phyloP scores from a whole-genome alignment of 2,329 filamentous ascomycete genomes.

The Colletotrichum sp. region DNA sequence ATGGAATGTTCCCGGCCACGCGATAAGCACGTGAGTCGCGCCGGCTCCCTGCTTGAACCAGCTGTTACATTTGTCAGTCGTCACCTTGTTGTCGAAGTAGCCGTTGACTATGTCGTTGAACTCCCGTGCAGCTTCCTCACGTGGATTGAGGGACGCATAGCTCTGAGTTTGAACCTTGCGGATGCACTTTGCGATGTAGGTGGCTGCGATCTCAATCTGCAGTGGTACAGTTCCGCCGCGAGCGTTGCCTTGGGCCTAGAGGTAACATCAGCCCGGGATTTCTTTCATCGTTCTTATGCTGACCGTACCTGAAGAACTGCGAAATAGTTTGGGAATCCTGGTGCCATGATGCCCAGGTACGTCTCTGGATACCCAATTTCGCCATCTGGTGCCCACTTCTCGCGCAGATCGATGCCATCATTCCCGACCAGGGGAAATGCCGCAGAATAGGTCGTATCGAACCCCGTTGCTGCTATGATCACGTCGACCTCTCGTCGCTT shows the following conservation, averaged over 20 bases:
- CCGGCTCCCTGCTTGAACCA: slow-evolving; percentile 22
- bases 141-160: not conserved
- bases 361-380: not conserved
- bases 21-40: not conserved
- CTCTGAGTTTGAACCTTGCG: not conserved
- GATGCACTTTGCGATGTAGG: not conserved
- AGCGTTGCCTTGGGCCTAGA: not conserved
- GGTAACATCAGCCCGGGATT: not conserved
- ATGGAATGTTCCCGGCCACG: slow-evolving; percentile 22
- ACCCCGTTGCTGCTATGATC: not conserved
- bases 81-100: slow-evolving; percentile 13
- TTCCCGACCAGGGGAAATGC: not conserved
- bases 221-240: not conserved
- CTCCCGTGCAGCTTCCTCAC: not conserved
- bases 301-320: not conserved
- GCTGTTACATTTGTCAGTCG: slow-evolving; percentile 18
- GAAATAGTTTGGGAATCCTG: not conserved
- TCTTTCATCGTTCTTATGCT: not conserved
- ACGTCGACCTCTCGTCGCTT: not conserved
- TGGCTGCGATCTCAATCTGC: not conserved
- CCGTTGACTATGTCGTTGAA: not conserved
- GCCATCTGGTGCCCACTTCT: not conserved
- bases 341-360: not conserved
- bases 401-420: not conserved
- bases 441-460: not conserved